Percentiles rank a stretch among this genome's conserved stretches.
Conservation (phyloP, 768 basidiomycete genomes). For the Suillus placidus region DNA sequence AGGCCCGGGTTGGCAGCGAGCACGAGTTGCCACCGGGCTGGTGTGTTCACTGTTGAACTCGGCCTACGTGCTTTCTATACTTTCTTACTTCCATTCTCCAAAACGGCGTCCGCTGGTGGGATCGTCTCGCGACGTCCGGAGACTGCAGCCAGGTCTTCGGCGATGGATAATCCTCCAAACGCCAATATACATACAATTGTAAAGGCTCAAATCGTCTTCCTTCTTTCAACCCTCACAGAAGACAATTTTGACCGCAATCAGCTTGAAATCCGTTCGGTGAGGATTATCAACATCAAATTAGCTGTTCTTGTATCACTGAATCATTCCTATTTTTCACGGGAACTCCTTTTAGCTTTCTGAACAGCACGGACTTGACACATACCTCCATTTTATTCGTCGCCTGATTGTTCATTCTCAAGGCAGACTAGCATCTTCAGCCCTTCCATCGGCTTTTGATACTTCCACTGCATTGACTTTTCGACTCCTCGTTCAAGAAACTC, state of each 20-base stretch:
- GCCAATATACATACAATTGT: conserved; percentile 91
- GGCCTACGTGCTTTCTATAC: conserved; percentile 39
- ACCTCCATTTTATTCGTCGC: conserved; percentile 96
- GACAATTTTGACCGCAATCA: conserved; percentile 96
- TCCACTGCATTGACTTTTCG: conserved; percentile 81
- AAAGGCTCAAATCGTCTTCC: conserved; percentile 97
- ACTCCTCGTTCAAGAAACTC: conserved; percentile 84
- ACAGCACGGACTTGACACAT: conserved; percentile 95
- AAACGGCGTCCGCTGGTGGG: conserved; percentile 75
- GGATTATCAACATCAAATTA: conserved; percentile 37
- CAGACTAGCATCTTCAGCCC: conserved; percentile 59
- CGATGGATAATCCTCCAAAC: conserved; percentile 84
- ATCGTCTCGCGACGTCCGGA: conserved; percentile 70
- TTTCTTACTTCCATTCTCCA: conserved; percentile 35
- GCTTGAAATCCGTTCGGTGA: conserved; percentile 90
- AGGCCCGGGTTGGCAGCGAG: conserved; percentile 9
- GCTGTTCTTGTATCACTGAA: conserved; percentile 12
- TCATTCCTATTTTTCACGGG: conserved; percentile 16
- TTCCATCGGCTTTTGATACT: conserved; percentile 71
- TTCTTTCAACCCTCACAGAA: conserved; percentile 93
- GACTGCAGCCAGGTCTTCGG: conserved; percentile 75
- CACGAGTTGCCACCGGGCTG: conserved; percentile 31
- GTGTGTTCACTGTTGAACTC: conserved; percentile 24
- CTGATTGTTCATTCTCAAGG: conserved; percentile 88
- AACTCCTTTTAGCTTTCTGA: conserved; percentile 76